phyloP scores from a whole-genome alignment of 1,284 basidiomycete genomes.

The Rhodotorula sp. region DNA sequence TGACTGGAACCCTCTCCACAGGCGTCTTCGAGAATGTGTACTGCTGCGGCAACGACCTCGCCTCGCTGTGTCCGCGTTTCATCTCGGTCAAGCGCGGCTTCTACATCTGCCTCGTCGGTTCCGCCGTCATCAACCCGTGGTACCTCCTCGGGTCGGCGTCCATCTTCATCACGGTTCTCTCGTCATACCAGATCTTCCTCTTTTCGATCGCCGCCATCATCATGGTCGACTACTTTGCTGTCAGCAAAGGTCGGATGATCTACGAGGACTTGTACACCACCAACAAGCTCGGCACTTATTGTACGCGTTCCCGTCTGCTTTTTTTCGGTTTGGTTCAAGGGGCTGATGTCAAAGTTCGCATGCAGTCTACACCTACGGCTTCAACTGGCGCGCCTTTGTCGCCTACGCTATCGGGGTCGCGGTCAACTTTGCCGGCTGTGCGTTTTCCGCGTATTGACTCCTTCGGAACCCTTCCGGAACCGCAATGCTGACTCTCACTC shows the following conservation, averaged over 20 bases:
- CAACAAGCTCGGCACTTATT: slow-evolving; percentile 15
- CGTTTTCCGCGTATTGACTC: not conserved
- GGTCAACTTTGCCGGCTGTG: slow-evolving; percentile 20
- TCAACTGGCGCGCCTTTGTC: slow-evolving; percentile 27
- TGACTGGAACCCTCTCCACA: slow-evolving; percentile 37
- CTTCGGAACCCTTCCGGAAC: not conserved
- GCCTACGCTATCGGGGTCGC: slow-evolving; percentile 31
- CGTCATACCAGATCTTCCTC: slow-evolving; percentile 34
- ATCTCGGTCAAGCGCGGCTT: slow-evolving; percentile 18
- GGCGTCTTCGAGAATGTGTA: slow-evolving; percentile 46
- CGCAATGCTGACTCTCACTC: not conserved
- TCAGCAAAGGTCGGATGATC: slow-evolving; percentile 18
- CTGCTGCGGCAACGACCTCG: slow-evolving; percentile 18
- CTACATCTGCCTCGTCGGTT: slow-evolving; percentile 18
- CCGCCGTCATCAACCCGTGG: slow-evolving; percentile 17
- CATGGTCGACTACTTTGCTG: slow-evolving; percentile 22
- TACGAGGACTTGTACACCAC: slow-evolving; percentile 15
- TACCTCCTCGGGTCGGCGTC: slow-evolving; percentile 27
- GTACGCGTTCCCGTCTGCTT: not conserved
- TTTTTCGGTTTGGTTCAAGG: not conserved
- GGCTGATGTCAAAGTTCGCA: too few relatives aligned
- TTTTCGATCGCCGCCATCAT: slow-evolving; percentile 25
- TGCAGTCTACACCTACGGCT: slow-evolving; percentile 24
- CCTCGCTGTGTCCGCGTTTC: slow-evolving; percentile 5
- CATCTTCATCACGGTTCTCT: slow-evolving; percentile 28